Evolutionary conservation across 2,329 filamentous ascomycete species (phyloP).

Genomic region (Colletotrichum cereale): DNA sequence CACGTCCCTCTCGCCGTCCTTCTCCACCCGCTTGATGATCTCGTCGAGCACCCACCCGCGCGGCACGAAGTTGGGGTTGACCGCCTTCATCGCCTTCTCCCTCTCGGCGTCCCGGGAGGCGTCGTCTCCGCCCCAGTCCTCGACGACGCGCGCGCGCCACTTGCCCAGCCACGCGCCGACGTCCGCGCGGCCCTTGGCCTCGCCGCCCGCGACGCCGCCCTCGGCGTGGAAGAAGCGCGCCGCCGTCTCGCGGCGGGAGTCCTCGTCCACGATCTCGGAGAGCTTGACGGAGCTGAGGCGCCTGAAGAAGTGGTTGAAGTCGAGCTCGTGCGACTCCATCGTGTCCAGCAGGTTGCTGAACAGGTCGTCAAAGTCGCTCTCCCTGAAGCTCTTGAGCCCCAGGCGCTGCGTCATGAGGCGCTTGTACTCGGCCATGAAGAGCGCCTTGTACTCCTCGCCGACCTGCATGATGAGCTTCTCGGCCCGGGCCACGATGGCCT

Average conservation of each 20-base stretch:
- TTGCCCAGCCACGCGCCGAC: slow-evolving; percentile 84
- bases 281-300: slow-evolving; percentile 76
- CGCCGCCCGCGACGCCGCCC: slow-evolving; percentile 72
- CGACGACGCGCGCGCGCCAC: slow-evolving; percentile 78
- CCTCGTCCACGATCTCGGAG: slow-evolving; percentile 72
- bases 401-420: slow-evolving; percentile 83
- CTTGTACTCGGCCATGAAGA: slow-evolving; percentile 92
- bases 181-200: slow-evolving; percentile 73
- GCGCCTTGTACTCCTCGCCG: slow-evolving; percentile 88
- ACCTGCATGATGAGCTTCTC: slow-evolving; percentile 84
- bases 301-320: slow-evolving; percentile 96
- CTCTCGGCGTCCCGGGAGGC: slow-evolving; percentile 69
- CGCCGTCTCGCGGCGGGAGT: slow-evolving; percentile 73
- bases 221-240: slow-evolving; percentile 84
- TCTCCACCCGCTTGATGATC: slow-evolving; percentile 89
- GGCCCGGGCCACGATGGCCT: slow-evolving; percentile 80
- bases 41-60: slow-evolving; percentile 95
- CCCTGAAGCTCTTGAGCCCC: slow-evolving; percentile 77
- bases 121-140: slow-evolving; percentile 78
- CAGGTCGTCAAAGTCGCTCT: slow-evolving; percentile 82
- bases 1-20: slow-evolving; percentile 83
- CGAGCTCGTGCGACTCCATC: slow-evolving; percentile 84
- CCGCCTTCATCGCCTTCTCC: slow-evolving; percentile 79
- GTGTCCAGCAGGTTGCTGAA: slow-evolving; percentile 87
- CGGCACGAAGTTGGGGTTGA: slow-evolving; percentile 94